Evolutionary conservation across 2,329 filamentous ascomycete species (phyloP).

Genomic region (Clathrospora elynae): DNA sequence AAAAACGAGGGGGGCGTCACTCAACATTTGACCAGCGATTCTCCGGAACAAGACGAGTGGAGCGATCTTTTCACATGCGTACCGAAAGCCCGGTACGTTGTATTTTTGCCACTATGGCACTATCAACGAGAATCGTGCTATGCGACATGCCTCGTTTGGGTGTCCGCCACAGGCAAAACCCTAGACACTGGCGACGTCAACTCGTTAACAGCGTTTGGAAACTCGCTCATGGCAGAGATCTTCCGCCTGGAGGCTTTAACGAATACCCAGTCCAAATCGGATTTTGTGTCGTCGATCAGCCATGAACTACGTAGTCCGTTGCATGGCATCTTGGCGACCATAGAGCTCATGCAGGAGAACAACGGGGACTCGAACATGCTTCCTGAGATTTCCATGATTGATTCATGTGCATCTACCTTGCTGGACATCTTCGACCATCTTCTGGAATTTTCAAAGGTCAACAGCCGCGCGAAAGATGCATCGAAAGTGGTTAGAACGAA

Average conservation of each 20-base stretch:
- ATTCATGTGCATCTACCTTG: conserved; percentile 55
- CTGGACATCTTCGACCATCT: conserved; percentile 49
- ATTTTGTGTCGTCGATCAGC: conserved; percentile 57
- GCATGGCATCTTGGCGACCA: conserved; percentile 46
- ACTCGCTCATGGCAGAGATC: conserved; percentile 50
- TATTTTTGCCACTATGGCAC: conserved; percentile 38
- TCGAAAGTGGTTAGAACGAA: background rate
- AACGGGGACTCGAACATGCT: conserved; percentile 43
- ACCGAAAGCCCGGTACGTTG: conserved; percentile 10
- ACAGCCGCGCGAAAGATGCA: conserved; percentile 7
- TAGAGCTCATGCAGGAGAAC: conserved; percentile 55
- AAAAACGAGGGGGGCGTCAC: background rate
- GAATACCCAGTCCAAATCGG: conserved; percentile 51
- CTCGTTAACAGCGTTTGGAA: conserved; percentile 15
- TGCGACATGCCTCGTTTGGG: conserved; percentile 26
- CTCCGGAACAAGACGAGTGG: conserved; percentile 1
- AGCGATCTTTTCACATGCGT: conserved; percentile 9
- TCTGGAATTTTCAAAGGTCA: conserved; percentile 29
- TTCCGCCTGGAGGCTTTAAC: conserved; percentile 48
- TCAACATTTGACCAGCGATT: background rate
- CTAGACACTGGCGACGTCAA: conserved; percentile 19
- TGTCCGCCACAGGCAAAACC: conserved; percentile 18
- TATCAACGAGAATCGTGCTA: conserved; percentile 29
- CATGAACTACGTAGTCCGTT: conserved; percentile 59
- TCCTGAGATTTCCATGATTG: conserved; percentile 54